A percentile compares a stretch with the other conserved stretches of the same genome.
Evolutionary conservation across 768 basidiomycete genomes (phyloP).

Genomic region (Tephrocybe sp.): DNA sequence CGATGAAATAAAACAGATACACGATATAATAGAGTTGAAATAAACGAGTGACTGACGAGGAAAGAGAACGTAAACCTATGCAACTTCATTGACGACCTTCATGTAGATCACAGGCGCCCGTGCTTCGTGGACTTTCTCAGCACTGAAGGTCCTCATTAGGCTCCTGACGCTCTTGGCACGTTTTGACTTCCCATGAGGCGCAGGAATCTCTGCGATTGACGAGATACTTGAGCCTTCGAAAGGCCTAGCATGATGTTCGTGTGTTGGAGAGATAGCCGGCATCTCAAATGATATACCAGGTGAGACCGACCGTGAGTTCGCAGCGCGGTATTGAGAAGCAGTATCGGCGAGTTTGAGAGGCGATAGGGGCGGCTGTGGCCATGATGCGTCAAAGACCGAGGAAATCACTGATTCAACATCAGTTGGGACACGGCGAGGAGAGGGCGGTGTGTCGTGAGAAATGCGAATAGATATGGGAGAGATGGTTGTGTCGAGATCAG

Average conservation of each 20-base stretch:
- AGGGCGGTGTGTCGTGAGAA: slow-evolving; percentile 12
- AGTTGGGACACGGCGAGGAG: slow-evolving; percentile 25
- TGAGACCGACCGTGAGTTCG: neutral
- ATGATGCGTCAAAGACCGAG: slow-evolving; percentile 37
- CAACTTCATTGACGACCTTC: slow-evolving; percentile 44
- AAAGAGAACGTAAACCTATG: slow-evolving; percentile 14
- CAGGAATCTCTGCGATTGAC: slow-evolving; percentile 18
- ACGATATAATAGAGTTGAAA: neutral
- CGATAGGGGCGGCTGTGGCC: slow-evolving; percentile 37
- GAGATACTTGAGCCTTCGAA: slow-evolving; percentile 32
- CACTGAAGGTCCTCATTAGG: slow-evolving; percentile 26
- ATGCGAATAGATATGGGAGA: slow-evolving; percentile 12
- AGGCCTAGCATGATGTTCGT: slow-evolving; percentile 24
- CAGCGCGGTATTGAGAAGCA: slow-evolving; percentile 12
- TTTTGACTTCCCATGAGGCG: slow-evolving; percentile 14
- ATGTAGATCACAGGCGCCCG: slow-evolving; percentile 35
- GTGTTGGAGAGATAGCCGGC: neutral
- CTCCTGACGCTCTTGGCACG: slow-evolving; percentile 24
- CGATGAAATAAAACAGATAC: neutral
- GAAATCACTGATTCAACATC: slow-evolving; percentile 36
- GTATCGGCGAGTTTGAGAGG: slow-evolving; percentile 2
- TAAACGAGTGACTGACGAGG: too few relatives aligned
- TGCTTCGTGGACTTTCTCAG: slow-evolving; percentile 22
- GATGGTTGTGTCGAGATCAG: slow-evolving; percentile 7
- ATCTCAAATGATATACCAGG: too few relatives aligned